Percentiles rank a stretch among this genome's conserved stretches.
phyloP scores from a whole-genome alignment of 2,329 filamentous ascomycete genomes.

The Microthyrium microscopicum region DNA sequence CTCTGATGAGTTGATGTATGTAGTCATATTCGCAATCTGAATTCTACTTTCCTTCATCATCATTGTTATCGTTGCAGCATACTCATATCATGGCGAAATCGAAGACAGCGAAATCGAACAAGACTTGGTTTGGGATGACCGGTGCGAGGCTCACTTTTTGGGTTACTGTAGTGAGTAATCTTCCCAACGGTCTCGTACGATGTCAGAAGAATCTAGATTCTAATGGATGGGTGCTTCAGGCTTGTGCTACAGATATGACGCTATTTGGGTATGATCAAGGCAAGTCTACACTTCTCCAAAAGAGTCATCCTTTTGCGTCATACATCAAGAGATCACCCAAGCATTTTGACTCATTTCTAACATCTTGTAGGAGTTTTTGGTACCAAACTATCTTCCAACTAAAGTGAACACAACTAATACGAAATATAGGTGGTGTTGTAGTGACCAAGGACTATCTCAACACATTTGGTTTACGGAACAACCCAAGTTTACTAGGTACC shows the following conservation, averaged over 20 bases:
- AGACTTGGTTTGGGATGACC: constrained; percentile 36
- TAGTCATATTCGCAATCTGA: too few species aligned
- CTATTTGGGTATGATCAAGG: constrained; percentile 19
- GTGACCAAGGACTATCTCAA: constrained; percentile 37
- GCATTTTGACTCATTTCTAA: constrained; percentile 37
- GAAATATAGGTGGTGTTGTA: constrained; percentile 30
- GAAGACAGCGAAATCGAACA: too few species aligned
- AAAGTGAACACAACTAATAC: background rate
- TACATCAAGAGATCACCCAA: constrained; percentile 16
- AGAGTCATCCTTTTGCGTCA: constrained; percentile 22
- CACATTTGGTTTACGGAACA: constrained; percentile 27
- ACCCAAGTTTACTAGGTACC: constrained; percentile 25
- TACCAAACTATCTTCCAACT: background rate
- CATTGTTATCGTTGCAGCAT: too few species aligned
- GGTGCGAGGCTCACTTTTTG: constrained; percentile 40
- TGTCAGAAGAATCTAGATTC: constrained; percentile 13
- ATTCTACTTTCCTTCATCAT: too few species aligned
- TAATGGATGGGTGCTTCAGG: background rate
- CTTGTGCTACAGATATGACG: constrained; percentile 33
- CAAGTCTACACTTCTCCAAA: too few species aligned
- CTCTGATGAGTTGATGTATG: too few species aligned
- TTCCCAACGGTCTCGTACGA: constrained; percentile 2
- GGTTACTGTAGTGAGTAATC: constrained; percentile 27
- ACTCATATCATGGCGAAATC: too few species aligned
- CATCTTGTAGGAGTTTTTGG: too few species aligned